Base-by-base conservation (phyloP, 2,329 filamentous ascomycete species). In the Chrysoporthe deuterocubensis region DNA sequence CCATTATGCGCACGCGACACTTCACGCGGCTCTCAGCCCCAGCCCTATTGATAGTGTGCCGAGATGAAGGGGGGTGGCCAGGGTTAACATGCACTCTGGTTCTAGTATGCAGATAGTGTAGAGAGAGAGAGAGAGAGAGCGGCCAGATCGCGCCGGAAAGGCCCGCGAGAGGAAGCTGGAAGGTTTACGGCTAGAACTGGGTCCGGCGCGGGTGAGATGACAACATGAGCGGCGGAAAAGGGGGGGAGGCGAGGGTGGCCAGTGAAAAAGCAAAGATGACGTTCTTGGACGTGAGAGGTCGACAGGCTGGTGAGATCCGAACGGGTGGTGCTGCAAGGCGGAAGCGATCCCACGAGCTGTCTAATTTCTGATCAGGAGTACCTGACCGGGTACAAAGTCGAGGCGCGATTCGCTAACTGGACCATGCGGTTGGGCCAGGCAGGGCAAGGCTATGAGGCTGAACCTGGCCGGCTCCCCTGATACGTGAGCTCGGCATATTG, bases 221-320 rank as follows among this genome's bases (percentile, higher is more conserved):
- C 46, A 46, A 52, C 40, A 42, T 62, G 26, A 59, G 44, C 14
- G 60, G 46, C 26, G 32, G n/a, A n/a, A 18, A n/a, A 11, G 21
- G 21, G 21, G 48, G n/a, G 11, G 43, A 32, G 44, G 44, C 14
- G 44, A 18, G 42, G 59, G 42, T 42, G 44, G 42, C 67, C 67
- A 61, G 59, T 67, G 16, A 67, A 18, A 40, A 43, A 5, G 14
- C 44, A 34, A 1, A 40, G n/a, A n/a, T 18, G 56, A 1, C 42
- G 13, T 57, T 21, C 34, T 62, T 43, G 40, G 21, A 42, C 58
- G 26, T 69, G 40, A 69, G 44, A 60, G 67, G 67, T 60, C 56
- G 46, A 43, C 46, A 58, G 40, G 26, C 26, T 43, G 40, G 42
- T 48, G 50, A 57, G 34, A 34, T 14, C 46, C 60, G 48, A 61